Base-by-base conservation (phyloP, 78 protist species). In the Cavenderia fasciculata region DNA sequence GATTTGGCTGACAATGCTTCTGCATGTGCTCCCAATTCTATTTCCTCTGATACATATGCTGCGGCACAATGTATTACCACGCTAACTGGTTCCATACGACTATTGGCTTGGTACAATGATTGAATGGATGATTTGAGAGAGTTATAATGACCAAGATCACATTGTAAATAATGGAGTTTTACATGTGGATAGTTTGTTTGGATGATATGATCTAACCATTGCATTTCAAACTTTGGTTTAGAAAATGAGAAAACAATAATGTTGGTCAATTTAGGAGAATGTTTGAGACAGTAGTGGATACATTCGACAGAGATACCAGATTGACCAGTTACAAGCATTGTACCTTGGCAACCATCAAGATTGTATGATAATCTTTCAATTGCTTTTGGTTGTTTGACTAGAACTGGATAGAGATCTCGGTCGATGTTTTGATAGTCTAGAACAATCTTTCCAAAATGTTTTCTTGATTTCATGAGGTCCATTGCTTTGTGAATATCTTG, bases 281-380 rank as follows among this genome's bases (percentile, higher is more conserved):
- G n/a, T n/a, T n/a, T n/a, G n/a, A n/a, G n/a, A n/a, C n/a, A n/a
- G n/a, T n/a, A n/a, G n/a, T n/a, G n/a, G n/a, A n/a, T n/a, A n/a
- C n/a, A n/a, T n/a, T 41, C 57, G 2, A 82, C 23, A 11, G 74
- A 36, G 31, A 82, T 68, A 56, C 88, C 88, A 36, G 62, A 18
- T 66, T 79, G 88, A 25, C 88, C 88, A 38, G 88, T 79, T 8
- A 79, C 54, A 16, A 79, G 25, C 1, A 63, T 3, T 27, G 72
- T 63, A n/a, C n/a, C n/a, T n/a, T n/a, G n/a, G n/a, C n/a, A n/a
- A n/a, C n/a, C n/a, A n/a, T n/a, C n/a, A n/a, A n/a, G n/a, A n/a
- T n/a, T n/a, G n/a, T n/a, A n/a, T n/a, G n/a, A n/a, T n/a, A n/a
- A n/a, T n/a, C n/a, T n/a, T n/a, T n/a, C n/a, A n/a, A n/a, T n/a